These are phyloP conservation scores for Penicillium nordicum DNA, from an alignment of 2,329 filamentous ascomycete genomes.

Conservation along the genomic window DNA sequence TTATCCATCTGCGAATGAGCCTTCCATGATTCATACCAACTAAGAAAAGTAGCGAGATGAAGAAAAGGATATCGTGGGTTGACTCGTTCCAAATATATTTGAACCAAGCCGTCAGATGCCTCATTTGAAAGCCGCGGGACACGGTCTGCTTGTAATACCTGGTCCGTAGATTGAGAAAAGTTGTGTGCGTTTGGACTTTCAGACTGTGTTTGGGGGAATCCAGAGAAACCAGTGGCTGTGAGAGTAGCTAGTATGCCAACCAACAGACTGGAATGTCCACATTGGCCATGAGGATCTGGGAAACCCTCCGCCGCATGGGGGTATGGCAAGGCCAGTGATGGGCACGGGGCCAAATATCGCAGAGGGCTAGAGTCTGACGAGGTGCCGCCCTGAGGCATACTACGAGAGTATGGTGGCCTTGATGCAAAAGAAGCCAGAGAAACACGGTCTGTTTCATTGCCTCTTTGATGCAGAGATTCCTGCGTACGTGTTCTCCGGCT, in stretches of 20 bases:
- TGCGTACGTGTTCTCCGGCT: neutral
- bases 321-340: neutral
- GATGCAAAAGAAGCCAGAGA: neutral
- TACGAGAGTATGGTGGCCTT: neutral
- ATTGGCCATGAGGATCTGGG: neutral
- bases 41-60: slow-evolving; percentile 8
- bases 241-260: slow-evolving; percentile 13
- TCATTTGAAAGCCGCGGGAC: slow-evolving; percentile 1
- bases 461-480: neutral
- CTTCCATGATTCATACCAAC: slow-evolving; percentile 17
- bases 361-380: neutral
- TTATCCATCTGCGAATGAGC: neutral
- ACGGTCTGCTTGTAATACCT: neutral
- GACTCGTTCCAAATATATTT: slow-evolving; percentile 15
- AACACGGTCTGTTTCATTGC: neutral
- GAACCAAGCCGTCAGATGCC: slow-evolving; percentile 3
- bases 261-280: slow-evolving; percentile 8
- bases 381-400: neutral
- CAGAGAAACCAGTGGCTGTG: neutral
- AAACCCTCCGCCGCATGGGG: neutral
- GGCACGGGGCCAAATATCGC: neutral
- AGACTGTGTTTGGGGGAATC: neutral
- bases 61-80: slow-evolving; percentile 19
- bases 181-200: neutral
- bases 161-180: neutral